Evolutionary conservation across 176 grass and related monocot genomes (phyloP).

Genomic region (Themeda triandra): DNA sequence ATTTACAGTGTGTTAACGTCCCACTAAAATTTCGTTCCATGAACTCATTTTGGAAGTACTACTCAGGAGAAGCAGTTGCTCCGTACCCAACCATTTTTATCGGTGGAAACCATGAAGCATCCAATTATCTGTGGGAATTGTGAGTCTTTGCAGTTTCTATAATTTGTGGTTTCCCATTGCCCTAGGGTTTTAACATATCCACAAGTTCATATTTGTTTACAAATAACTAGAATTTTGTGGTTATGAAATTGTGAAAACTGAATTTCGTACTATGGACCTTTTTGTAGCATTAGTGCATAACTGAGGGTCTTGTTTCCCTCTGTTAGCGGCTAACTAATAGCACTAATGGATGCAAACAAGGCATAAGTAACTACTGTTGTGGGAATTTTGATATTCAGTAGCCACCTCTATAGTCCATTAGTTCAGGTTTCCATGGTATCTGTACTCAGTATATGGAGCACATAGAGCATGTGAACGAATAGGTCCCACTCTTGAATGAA

Average conservation of each 20-base stretch:
- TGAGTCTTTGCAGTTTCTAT: constrained; percentile 43
- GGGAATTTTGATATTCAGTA: background rate
- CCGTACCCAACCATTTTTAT: constrained; percentile 91
- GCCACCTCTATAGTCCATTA: background rate
- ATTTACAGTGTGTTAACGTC: constrained; percentile 62
- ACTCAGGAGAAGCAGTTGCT: constrained; percentile 77
- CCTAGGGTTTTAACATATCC: background rate
- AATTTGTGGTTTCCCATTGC: background rate
- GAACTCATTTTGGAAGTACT: constrained; percentile 97
- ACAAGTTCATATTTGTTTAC: background rate
- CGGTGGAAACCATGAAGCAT: constrained; percentile 86
- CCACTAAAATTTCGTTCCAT: constrained; percentile 52
- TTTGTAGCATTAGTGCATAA: background rate
- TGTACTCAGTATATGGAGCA: background rate
- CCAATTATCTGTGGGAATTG: constrained; percentile 96
- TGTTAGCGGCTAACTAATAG: background rate
- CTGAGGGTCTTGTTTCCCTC: background rate
- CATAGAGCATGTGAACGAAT: background rate
- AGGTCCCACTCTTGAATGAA: background rate
- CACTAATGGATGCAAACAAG: background rate
- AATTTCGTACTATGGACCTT: background rate
- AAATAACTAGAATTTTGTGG: background rate
- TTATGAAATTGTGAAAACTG: background rate
- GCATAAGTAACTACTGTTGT: background rate
- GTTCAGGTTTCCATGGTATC: background rate